Percentiles rank a stretch among this genome's conserved stretches.
These are phyloP conservation scores for Nannizziopsis barbatae DNA, from an alignment of 2,329 filamentous ascomycete genomes.

Conservation along the genomic window DNA sequence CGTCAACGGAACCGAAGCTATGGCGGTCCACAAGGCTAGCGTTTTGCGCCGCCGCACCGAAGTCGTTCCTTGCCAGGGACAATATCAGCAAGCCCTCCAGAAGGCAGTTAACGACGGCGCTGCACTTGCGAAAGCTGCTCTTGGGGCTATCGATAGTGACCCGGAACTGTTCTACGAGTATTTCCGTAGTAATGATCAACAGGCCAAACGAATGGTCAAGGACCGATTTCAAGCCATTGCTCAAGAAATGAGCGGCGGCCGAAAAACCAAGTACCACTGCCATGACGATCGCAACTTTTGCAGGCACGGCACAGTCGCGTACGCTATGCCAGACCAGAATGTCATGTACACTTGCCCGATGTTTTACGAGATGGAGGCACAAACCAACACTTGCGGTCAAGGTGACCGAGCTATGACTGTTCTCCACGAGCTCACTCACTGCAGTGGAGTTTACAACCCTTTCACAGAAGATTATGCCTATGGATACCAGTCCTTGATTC, in stretches of 20 bases:
- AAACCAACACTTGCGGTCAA: constrained; percentile 45
- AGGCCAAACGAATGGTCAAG: constrained; percentile 41
- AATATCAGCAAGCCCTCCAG: constrained; percentile 35
- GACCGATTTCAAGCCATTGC: constrained; percentile 44
- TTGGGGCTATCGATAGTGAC: constrained; percentile 37
- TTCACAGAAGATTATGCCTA: constrained; percentile 51
- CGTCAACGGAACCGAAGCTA: constrained; percentile 47
- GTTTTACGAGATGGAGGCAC: constrained; percentile 44
- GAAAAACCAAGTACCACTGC: constrained; percentile 48
- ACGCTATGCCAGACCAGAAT: constrained; percentile 46
- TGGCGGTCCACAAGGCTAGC: constrained; percentile 40
- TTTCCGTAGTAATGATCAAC: constrained; percentile 49
- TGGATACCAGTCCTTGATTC: constrained; percentile 42
- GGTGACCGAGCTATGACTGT: constrained; percentile 57
- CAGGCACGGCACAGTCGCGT: constrained; percentile 45
- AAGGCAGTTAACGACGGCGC: constrained; percentile 46
- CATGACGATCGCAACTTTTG: constrained; percentile 47
- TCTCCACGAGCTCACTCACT: constrained; percentile 56
- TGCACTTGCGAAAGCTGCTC: constrained; percentile 41
- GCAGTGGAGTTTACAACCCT: constrained; percentile 42
- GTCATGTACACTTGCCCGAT: constrained; percentile 52
- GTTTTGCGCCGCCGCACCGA: constrained; percentile 15
- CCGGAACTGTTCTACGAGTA: constrained; percentile 36
- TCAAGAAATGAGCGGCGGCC: constrained; percentile 42
- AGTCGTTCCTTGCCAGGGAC: constrained; percentile 25